Base-by-base conservation (phyloP, 2,329 filamentous ascomycete species). In the Tolypocladium tropicale region DNA sequence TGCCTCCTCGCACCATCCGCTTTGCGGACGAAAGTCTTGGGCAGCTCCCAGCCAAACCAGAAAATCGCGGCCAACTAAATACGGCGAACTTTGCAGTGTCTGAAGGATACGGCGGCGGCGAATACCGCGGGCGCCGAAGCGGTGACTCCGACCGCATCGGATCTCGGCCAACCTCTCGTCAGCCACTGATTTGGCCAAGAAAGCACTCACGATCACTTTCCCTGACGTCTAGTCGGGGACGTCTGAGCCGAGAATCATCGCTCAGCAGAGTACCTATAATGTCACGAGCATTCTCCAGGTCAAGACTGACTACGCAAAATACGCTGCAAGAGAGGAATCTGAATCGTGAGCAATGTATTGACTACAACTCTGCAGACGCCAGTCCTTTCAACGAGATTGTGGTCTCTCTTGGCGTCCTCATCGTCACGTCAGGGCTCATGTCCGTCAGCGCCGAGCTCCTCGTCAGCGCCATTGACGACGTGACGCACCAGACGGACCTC, bases 401-500 rank as follows among this genome's bases (percentile, higher is more conserved):
- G 50, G 64, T 82, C 72, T 34, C 82, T 5, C 63, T 83, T 0
- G 56, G 79, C 7, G 68, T 83, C 1, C 71, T 85, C 2, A 68
- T 84, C 21, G 62, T 76, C 7, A 76, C 78, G 0, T 84, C 82
- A 10, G 74, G 70, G 1, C 69, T 84, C 33, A 80, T 85, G 55
- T 82, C 81, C 2, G 65, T 83, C 43, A 84, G 80, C 59, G 81
- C 82, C 55, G 81, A 85, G 60, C 83, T 83, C 57, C 78, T 85
- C 61, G 81, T 84, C 46, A 76, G 74, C 56, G 78, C 78, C 50
- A 84, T 85, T 58, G 75, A 81, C 62, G 76, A 76, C 33, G 74
- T 85, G 0, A 78, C 82, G 0, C 67, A 67, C n/a, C 67, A 69
- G 43, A 68, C 68, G 1, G 75, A 74, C 3, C 67, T 85, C 2